Evolutionary conservation across 768 basidiomycete genomes (phyloP), one percentile per base, ranked within the genome.

Genomic region (Fomitopsis pulvina): DNA sequence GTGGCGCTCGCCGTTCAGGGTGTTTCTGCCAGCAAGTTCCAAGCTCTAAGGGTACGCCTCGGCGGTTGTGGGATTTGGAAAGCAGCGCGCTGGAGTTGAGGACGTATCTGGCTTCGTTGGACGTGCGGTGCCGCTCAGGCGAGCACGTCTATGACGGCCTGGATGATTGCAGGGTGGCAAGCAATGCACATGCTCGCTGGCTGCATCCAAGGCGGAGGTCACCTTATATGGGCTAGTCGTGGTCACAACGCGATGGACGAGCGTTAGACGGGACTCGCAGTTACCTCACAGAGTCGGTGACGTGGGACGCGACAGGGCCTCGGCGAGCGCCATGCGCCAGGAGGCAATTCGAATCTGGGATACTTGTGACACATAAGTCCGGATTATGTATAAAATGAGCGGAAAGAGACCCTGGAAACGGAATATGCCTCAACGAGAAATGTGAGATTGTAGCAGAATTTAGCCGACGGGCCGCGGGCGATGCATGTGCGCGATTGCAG

Each of bases 221-320:
- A 21, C 29, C 25, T 46, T 37, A 34, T 46, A 46, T 34, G 45
- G 45, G 45, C 45, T 46, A 46, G 45, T 11, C 28, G 24, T 46
- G 45, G 45, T 46, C 30, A 46, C 45, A 29, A 46, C 45, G 45
- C 45, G 45, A 46, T 32, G 45, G 21, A 16, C 34, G 34, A 18
- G 34, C 34, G 34, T 37, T 18, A 37, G 6, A n/a, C n/a, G n/a
- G 42, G 26, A 6, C 22, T 22, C 29, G 30, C 18, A 21, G 45
- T 46, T 46, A 46, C 45, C 45, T 46, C 45, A 46, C 30, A n/a
- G 27, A 4, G 26, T 7, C n/a, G 6, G 30, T 37, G 45, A 46
- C 45, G 45, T 46, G 45, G 22, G 21, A 46, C 30, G 20, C n/a
- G 29, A 21, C 45, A 46, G 30, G 45, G 45, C 5, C n/a, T 12